phyloP scores from a whole-genome alignment of 2,329 filamentous ascomycete species.

The Penicillium sp. region DNA sequence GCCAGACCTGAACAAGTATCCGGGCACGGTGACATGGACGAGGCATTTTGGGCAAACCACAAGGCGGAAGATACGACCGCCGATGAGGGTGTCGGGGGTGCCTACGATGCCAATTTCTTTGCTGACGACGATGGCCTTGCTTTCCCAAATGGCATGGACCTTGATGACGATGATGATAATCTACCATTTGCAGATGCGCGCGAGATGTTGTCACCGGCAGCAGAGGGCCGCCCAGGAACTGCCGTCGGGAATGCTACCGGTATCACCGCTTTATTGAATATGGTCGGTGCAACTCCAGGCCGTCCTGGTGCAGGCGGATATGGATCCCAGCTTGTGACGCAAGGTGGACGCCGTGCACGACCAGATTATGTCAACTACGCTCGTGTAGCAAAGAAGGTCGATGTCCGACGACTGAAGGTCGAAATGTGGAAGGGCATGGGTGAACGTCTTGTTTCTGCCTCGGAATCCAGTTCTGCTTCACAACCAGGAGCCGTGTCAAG shows the following conservation, averaged over 20 bases:
- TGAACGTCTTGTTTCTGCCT: slow-evolving; percentile 48
- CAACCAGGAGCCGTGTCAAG: slow-evolving; percentile 35
- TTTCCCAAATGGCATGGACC: slow-evolving; percentile 53
- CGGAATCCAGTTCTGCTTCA: slow-evolving; percentile 41
- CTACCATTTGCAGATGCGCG: slow-evolving; percentile 57
- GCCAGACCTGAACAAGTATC: slow-evolving; percentile 59
- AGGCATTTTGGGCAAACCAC: slow-evolving; percentile 87
- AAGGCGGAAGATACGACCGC: slow-evolving; percentile 61
- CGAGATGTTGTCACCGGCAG: slow-evolving; percentile 54
- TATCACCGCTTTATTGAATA: slow-evolving; percentile 47
- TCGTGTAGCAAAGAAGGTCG: slow-evolving; percentile 70
- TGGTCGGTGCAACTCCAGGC: slow-evolving; percentile 47
- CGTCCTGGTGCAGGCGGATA: slow-evolving; percentile 59
- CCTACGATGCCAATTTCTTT: slow-evolving; percentile 98
- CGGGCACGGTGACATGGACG: slow-evolving; percentile 81
- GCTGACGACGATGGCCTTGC: slow-evolving; percentile 68
- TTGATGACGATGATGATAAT: slow-evolving; percentile 57
- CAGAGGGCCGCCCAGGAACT: slow-evolving; percentile 41
- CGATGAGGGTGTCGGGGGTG: slow-evolving; percentile 69
- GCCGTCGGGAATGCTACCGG: slow-evolving; percentile 44
- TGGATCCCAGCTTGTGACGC: slow-evolving; percentile 67
- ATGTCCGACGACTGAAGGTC: slow-evolving; percentile 67
- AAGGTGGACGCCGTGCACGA: slow-evolving; percentile 62
- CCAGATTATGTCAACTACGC: slow-evolving; percentile 72
- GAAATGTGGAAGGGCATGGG: slow-evolving; percentile 70